Evolutionary conservation across 306 rosid species (phyloP).

Genomic region (Urtica urens): DNA sequence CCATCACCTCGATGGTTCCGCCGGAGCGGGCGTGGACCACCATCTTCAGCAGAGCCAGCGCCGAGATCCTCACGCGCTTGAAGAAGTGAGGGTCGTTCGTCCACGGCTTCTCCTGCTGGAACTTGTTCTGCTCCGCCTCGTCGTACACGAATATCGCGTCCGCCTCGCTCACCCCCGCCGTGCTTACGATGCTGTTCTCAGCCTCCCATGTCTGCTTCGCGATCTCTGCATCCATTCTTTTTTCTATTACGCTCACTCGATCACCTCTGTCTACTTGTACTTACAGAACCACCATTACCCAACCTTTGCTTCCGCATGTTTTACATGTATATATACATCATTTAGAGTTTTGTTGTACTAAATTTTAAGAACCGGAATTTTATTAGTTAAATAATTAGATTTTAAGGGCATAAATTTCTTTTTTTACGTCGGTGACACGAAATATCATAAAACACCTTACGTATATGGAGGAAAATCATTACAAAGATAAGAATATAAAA

Average conservation of each 20-base stretch:
- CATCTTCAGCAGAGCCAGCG: slow-evolving; percentile 95
- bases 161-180: too few species aligned
- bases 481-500: too few species aligned
- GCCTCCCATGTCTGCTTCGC: slow-evolving; percentile 94
- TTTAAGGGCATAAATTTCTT: too few species aligned
- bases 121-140: slow-evolving; percentile 52
- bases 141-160: slow-evolving; percentile 93
- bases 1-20: slow-evolving; percentile 94
- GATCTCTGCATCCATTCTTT: slow-evolving; percentile 39
- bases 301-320: too few species aligned
- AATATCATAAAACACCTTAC: too few species aligned
- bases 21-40: slow-evolving; percentile 98
- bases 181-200: slow-evolving; percentile 68
- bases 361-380: too few species aligned
- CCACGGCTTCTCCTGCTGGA: slow-evolving; percentile 90
- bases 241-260: background rate
- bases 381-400: too few species aligned
- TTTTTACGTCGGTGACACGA: too few species aligned
- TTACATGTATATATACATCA: too few species aligned
- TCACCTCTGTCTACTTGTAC: background rate
- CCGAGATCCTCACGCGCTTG: slow-evolving; percentile 97
- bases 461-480: too few species aligned
- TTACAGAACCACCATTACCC: too few species aligned
- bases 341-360: too few species aligned
- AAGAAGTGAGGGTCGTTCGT: slow-evolving; percentile 71